Conservation (phyloP, 78 protist genomes). For the Anaeramoeba flamelloides region DNA sequence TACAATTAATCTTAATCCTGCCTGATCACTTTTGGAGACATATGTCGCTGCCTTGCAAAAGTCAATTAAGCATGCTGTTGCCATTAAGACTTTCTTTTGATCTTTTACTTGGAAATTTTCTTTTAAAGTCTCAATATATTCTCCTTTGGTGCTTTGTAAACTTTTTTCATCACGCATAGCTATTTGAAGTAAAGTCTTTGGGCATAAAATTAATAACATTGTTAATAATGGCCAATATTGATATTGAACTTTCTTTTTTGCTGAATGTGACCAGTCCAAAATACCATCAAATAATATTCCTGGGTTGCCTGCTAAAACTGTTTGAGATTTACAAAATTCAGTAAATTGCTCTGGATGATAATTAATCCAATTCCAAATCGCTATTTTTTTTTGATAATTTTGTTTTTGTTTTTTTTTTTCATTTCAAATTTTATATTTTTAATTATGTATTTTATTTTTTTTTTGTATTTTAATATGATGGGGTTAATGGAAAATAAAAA, state of each 20-base stretch:
- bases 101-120: constrained; percentile 12
- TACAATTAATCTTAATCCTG: constrained; percentile 37
- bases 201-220: constrained; percentile 38
- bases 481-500: too few species aligned
- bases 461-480: too few species aligned
- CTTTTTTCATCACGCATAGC: background rate
- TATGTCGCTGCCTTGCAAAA: constrained; percentile 43
- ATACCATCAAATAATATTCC: constrained; percentile 28
- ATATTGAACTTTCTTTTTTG: constrained; percentile 26
- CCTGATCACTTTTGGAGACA: constrained; percentile 29
- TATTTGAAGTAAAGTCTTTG: constrained; percentile 24
- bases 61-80: constrained; percentile 34
- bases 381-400: too few species aligned
- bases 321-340: background rate
- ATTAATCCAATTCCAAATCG: background rate
- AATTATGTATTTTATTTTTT: too few species aligned
- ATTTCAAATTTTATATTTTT: too few species aligned
- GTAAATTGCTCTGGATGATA: background rate
- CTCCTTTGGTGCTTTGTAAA: constrained; percentile 9
- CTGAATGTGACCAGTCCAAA: constrained; percentile 13
- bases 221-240: constrained; percentile 37
- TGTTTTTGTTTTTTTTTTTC: too few species aligned
- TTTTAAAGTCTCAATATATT: constrained; percentile 15
- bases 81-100: constrained; percentile 25
- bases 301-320: constrained; percentile 4